Evolutionary conservation across 2,329 filamentous ascomycete genomes (phyloP), one percentile per base, ranked within the genome.

Genomic region (Cytospora chrysosperma): DNA sequence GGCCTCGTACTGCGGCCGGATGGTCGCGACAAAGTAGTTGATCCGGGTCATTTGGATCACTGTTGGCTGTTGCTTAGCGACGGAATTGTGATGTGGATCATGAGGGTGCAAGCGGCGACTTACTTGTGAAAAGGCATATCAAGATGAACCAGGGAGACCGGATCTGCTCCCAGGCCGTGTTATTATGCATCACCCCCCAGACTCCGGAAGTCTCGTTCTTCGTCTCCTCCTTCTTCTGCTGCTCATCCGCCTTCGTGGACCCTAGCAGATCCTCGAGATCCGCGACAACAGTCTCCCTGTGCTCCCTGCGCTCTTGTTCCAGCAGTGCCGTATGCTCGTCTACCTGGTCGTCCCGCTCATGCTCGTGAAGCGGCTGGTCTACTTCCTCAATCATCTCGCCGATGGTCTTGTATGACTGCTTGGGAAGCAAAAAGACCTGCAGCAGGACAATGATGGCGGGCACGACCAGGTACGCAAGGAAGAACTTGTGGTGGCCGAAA

Each of bases 11-110:
- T 97, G 93, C 1, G 88, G 82, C 2, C 90, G 84, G 67, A 96
- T 88, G 2, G 93, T 96, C 4, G 93, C 92, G 59, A 97, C 91
- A 73, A 96, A 96, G 79, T 93, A 96, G 77, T 96, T 96, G 82
- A 96, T 96, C 32, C 89, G 84, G 2, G 88, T 88, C 87, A 90
- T 91, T 74, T 90, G 88, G 47, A 91, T 76, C 34, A 90, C 82
- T 30, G 70, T 49, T 24, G 32, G 10, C 9, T 50, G 6, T 19
- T n/a, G 17, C 15, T 57, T 32, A 58, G 30, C 17, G 32, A 40
- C 26, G 8, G 26, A n/a, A 55, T 19, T 27, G 61, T 13, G 13
- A 40, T 24, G 37, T 12, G 3, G 1, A 37, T 13, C 26, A 3
- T 7, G 43, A 24, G 32, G 7, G 40, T 7, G 47, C 21, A 34